phyloP scores from a whole-genome alignment of 306 rosid species.

The Hippophae tibetana region DNA sequence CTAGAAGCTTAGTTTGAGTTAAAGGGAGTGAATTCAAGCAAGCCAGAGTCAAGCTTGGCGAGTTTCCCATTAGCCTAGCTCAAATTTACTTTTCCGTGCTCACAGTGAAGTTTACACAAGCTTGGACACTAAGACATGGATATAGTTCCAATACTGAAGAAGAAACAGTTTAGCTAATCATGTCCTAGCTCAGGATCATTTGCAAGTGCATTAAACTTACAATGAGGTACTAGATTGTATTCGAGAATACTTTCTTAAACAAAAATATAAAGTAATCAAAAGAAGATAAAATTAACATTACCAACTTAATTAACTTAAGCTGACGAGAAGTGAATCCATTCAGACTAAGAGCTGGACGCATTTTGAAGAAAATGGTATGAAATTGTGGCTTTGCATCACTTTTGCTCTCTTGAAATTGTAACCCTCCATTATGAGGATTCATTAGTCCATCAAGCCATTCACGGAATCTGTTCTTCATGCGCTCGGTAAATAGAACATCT shows the following conservation, averaged over 20 bases:
- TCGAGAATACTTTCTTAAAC: not conserved
- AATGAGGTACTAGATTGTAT: not conserved
- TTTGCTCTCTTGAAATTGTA: conserved; percentile 35
- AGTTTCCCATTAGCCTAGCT: too few relatives aligned
- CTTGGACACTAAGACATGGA: too few relatives aligned
- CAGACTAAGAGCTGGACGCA: conserved; percentile 72
- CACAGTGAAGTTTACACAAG: too few relatives aligned
- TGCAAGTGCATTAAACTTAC: too few relatives aligned
- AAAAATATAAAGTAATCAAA: too few relatives aligned
- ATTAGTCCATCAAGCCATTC: conserved; percentile 77
- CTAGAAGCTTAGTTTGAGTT: too few relatives aligned
- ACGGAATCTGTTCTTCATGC: conserved; percentile 60
- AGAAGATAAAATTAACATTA: conserved; percentile 16
- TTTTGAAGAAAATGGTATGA: conserved; percentile 60
- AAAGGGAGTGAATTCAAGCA: too few relatives aligned
- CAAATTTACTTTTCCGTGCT: too few relatives aligned
- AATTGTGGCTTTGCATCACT: conserved; percentile 39
- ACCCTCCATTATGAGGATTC: conserved; percentile 31
- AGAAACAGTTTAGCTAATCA: too few relatives aligned
- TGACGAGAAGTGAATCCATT: conserved; percentile 77
- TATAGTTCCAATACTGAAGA: too few relatives aligned
- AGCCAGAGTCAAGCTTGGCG: too few relatives aligned
- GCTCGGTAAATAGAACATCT: conserved; percentile 59
- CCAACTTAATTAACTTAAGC: conserved; percentile 71
- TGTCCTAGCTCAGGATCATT: too few relatives aligned